phyloP scores from a whole-genome alignment of 371 early-diverging fungal species.

The Lichtheimia hyalospora region DNA sequence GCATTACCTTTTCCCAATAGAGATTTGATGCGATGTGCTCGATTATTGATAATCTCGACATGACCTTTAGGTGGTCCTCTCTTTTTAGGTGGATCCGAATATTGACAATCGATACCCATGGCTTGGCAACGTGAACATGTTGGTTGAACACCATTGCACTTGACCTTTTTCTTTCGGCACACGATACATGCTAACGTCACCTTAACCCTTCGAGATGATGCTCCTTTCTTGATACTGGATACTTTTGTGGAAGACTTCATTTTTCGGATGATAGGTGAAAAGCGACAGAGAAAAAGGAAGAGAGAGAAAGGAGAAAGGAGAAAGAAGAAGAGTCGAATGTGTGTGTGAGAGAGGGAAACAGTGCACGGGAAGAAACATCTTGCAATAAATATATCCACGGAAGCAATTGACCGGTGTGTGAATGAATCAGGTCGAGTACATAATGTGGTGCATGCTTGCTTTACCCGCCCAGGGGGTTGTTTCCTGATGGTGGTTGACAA shows the following conservation, averaged over 20 bases:
- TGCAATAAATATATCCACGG: too few relatives aligned
- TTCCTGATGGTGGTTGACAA: too few relatives aligned
- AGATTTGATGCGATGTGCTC: conserved; percentile 68
- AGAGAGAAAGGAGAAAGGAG: conserved; percentile 7
- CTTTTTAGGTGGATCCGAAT: conserved; percentile 34
- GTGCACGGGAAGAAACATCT: too few relatives aligned
- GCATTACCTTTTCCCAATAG: conserved; percentile 33
- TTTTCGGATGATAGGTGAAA: not conserved
- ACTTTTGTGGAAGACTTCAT: not conserved
- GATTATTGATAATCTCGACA: conserved; percentile 70
- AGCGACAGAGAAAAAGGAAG: conserved; percentile 6
- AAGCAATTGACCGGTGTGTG: too few relatives aligned
- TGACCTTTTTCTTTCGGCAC: conserved; percentile 52
- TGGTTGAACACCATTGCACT: conserved; percentile 48
- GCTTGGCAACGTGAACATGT: conserved; percentile 40
- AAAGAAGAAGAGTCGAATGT: conserved; percentile 16
- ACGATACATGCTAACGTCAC: conserved; percentile 47
- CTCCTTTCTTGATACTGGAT: conserved; percentile 6
- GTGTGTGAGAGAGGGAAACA: conserved; percentile 1
- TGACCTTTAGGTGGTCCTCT: conserved; percentile 77
- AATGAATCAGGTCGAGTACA: too few relatives aligned
- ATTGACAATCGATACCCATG: conserved; percentile 34
- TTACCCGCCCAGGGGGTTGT: too few relatives aligned
- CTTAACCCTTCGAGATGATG: conserved; percentile 33
- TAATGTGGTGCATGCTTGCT: too few relatives aligned